These are phyloP conservation scores for Venturia carpophila DNA, from an alignment of 2,329 filamentous ascomycete species.

Conservation along the genomic window DNA sequence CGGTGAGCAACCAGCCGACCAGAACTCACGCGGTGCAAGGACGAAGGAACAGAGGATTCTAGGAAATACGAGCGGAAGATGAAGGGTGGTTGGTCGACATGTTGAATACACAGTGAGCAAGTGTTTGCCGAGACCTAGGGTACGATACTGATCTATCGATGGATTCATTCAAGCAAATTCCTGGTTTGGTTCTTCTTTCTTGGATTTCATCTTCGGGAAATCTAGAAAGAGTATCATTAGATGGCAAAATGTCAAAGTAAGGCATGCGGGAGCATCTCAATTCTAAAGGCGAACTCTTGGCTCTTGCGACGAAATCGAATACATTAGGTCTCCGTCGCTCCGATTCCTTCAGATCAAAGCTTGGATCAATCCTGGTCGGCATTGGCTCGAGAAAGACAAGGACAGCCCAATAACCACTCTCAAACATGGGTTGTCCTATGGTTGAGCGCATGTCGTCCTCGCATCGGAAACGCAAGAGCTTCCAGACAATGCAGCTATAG, in stretches of 20 bases:
- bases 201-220: not conserved
- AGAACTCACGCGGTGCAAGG: not conserved
- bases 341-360: not conserved
- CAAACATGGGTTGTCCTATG: not conserved
- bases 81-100: not conserved
- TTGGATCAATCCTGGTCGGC: not conserved
- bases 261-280: not conserved
- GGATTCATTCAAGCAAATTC: not conserved
- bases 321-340: not conserved
- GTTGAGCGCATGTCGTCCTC: not conserved
- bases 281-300: not conserved
- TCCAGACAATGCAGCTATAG: not conserved
- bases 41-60: conserved; percentile 11
- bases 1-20: not conserved
- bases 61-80: not conserved
- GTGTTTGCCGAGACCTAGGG: not conserved
- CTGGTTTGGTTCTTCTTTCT: not conserved
- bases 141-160: not conserved
- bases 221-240: not conserved
- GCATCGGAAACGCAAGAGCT: not conserved
- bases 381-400: not conserved
- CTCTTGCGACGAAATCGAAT: not conserved
- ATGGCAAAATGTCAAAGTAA: not conserved
- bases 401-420: not conserved
- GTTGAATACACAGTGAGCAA: not conserved